Evolutionary conservation across 2,329 filamentous ascomycete genomes (phyloP).

Genomic region (Lasiodiplodia theobromae): DNA sequence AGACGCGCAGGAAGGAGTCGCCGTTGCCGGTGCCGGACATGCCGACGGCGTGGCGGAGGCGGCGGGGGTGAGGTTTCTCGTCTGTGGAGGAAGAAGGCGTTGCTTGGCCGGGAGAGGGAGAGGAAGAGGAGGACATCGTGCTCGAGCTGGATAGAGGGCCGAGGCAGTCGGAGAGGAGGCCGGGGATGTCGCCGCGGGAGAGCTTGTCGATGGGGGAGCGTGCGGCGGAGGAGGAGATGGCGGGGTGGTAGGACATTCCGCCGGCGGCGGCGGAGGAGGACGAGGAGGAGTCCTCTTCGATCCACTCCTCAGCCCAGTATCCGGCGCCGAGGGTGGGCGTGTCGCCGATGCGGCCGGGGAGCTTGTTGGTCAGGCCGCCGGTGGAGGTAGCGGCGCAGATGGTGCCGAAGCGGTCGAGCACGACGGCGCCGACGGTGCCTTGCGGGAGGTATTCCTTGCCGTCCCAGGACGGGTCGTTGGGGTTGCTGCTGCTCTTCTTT

Average conservation of each 20-base stretch:
- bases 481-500: neutral
- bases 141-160: slow-evolving; percentile 52
- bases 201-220: slow-evolving; percentile 38
- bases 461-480: slow-evolving; percentile 60
- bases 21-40: slow-evolving; percentile 87
- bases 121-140: slow-evolving; percentile 35
- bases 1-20: slow-evolving; percentile 79
- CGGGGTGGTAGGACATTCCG: slow-evolving; percentile 36
- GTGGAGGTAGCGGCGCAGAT: slow-evolving; percentile 72
- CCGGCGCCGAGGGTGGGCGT: slow-evolving; percentile 84
- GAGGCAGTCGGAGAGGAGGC: slow-evolving; percentile 66
- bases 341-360: slow-evolving; percentile 84
- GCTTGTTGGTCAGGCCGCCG: slow-evolving; percentile 87
- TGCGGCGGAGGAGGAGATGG: slow-evolving; percentile 26
- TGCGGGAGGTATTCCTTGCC: slow-evolving; percentile 75
- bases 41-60: slow-evolving; percentile 56
- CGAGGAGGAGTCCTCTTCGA: slow-evolving; percentile 52
- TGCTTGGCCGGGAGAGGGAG: neutral
- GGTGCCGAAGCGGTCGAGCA: slow-evolving; percentile 76
- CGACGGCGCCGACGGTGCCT: slow-evolving; percentile 84
- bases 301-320: slow-evolving; percentile 90
- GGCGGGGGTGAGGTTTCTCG: slow-evolving; percentile 8
- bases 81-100: slow-evolving; percentile 44
- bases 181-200: slow-evolving; percentile 50
- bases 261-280: slow-evolving; percentile 15